Evolutionary conservation across 208 protist genomes (phyloP).

Genomic region (Leishmania tropica): DNA sequence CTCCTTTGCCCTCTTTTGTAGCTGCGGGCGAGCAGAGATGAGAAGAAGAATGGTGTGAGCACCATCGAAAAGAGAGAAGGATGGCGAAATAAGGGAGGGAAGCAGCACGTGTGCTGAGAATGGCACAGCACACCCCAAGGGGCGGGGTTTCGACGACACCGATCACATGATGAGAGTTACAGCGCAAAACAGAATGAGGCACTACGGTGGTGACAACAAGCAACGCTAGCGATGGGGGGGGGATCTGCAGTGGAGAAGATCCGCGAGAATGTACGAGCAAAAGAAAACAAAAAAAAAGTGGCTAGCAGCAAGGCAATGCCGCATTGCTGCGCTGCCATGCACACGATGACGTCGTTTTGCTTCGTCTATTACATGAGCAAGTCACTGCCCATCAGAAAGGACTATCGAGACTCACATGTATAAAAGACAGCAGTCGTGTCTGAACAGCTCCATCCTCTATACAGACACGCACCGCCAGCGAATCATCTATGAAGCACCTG

Average conservation of each 20-base stretch:
- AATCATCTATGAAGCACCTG: neutral
- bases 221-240: neutral
- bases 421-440: neutral
- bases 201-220: neutral
- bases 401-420: neutral
- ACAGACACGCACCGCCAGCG: conserved; percentile 1
- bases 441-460: neutral
- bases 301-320: neutral
- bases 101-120: neutral
- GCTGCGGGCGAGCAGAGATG: neutral
- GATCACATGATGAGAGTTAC: neutral
- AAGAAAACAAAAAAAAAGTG: neutral
- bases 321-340: neutral
- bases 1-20: neutral
- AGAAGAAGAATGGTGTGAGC: neutral
- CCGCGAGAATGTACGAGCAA: neutral
- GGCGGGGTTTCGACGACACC: too few relatives aligned
- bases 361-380: too few relatives aligned
- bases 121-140: neutral
- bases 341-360: neutral
- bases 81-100: neutral
- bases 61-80: neutral
- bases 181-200: neutral
- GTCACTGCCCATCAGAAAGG: too few relatives aligned
- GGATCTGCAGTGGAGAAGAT: neutral